A percentile compares a stretch with the other conserved stretches of the same genome.
Evolutionary conservation across 768 basidiomycete genomes (phyloP).

Genomic region (Mycena albidolilacea): DNA sequence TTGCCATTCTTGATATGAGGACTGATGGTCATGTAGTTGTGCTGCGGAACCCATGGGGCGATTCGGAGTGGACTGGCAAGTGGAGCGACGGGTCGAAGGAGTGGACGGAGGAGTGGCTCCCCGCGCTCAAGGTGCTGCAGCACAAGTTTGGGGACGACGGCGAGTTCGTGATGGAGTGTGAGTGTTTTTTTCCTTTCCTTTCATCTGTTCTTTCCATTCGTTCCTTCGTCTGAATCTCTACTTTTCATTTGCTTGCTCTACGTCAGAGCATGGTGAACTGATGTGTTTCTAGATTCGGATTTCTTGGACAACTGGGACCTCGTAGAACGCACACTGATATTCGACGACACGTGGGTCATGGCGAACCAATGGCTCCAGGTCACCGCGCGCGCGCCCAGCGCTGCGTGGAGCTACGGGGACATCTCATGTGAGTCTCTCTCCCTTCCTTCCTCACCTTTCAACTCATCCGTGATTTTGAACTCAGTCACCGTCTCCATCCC

Average conservation of each 20-base stretch:
- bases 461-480: too few species aligned
- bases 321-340: conserved; percentile 62
- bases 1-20: too few species aligned
- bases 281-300: conserved; percentile 51
- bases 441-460: background rate
- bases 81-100: conserved; percentile 68
- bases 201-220: background rate
- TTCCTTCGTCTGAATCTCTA: too few species aligned
- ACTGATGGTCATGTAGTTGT: conserved; percentile 44
- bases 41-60: conserved; percentile 67
- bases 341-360: conserved; percentile 64
- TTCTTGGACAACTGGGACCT: conserved; percentile 61
- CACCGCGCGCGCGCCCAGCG: conserved; percentile 56
- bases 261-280: background rate
- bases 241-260: too few species aligned
- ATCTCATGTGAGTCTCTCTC: conserved; percentile 60
- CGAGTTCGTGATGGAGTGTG: conserved; percentile 67
- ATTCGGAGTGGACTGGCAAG: conserved; percentile 63
- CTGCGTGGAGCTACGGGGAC: conserved; percentile 69
- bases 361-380: conserved; percentile 66
- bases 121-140: conserved; percentile 52
- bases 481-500: conserved; percentile 64
- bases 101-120: conserved; percentile 65
- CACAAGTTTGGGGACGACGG: conserved; percentile 66
- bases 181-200: conserved; percentile 24